Evolutionary conservation across 2,329 filamentous ascomycete species (phyloP).

Genomic region (Fusarium illudens): DNA sequence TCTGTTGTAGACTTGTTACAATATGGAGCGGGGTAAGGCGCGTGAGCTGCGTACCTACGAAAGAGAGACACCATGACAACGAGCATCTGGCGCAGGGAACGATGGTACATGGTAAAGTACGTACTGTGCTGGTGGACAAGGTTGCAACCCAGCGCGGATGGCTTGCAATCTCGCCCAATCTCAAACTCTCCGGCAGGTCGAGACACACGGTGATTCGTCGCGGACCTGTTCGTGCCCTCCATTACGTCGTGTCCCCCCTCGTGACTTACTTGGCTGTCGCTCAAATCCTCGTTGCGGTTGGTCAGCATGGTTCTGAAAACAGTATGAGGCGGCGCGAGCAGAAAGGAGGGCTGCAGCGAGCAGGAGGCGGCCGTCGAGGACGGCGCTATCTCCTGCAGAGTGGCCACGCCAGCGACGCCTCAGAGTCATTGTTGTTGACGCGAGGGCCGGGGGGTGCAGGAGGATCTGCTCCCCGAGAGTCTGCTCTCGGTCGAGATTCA

Average conservation of each 20-base stretch:
- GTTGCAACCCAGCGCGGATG: slow-evolving; percentile 30
- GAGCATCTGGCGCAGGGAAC: neutral
- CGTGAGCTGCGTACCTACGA: slow-evolving; percentile 22
- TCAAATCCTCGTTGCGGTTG: slow-evolving; percentile 12
- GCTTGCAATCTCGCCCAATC: slow-evolving; percentile 25
- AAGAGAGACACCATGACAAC: slow-evolving; percentile 13
- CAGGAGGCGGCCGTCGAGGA: slow-evolving; percentile 1
- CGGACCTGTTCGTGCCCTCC: slow-evolving; percentile 20
- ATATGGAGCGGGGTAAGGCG: slow-evolving; percentile 41
- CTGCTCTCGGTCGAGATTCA: slow-evolving; percentile 11
- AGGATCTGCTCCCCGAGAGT: neutral
- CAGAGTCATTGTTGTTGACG: slow-evolving; percentile 26
- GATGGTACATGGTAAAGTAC: slow-evolving; percentile 28
- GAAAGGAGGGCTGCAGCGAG: slow-evolving; percentile 6
- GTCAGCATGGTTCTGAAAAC: slow-evolving; percentile 27
- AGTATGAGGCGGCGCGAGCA: slow-evolving; percentile 7
- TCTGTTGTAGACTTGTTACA: slow-evolving; percentile 14
- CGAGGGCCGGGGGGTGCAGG: neutral
- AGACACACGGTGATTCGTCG: slow-evolving; percentile 25
- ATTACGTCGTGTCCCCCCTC: slow-evolving; percentile 23
- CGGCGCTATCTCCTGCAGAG: slow-evolving; percentile 1
- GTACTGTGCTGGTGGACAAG: slow-evolving; percentile 32
- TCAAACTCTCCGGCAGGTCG: slow-evolving; percentile 30
- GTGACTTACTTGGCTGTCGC: slow-evolving; percentile 18
- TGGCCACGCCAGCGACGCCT: slow-evolving; percentile 27